A percentile compares a stretch with the other conserved stretches of the same genome.
Conservation (phyloP, 345 rosid genomes). For the Aegle marmelos region DNA sequence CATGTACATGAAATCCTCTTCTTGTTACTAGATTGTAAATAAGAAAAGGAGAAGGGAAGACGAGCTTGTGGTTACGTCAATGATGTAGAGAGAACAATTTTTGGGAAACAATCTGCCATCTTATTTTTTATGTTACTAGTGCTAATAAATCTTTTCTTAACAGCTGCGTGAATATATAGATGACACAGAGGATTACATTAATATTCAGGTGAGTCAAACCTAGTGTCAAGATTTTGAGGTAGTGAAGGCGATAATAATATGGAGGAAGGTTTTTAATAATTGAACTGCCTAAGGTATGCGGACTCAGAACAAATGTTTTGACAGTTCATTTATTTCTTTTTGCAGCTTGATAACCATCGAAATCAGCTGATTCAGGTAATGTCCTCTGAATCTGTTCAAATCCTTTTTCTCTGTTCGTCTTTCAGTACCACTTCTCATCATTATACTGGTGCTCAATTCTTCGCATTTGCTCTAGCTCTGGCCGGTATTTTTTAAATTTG, state of each 20-base stretch:
- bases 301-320: background rate
- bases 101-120: background rate
- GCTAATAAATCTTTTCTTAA: conserved; percentile 9
- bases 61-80: background rate
- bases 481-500: background rate
- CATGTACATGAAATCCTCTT: background rate
- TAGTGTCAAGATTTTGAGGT: background rate
- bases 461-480: background rate
- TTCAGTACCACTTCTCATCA: background rate
- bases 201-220: conserved; percentile 44
- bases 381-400: background rate
- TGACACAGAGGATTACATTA: conserved; percentile 77
- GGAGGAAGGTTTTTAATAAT: background rate
- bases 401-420: background rate
- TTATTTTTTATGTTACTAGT: background rate
- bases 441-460: background rate
- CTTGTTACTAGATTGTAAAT: background rate
- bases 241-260: background rate
- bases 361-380: conserved; percentile 74
- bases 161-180: conserved; percentile 81
- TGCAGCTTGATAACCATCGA: conserved; percentile 74
- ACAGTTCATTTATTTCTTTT: conserved; percentile 7
- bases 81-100: background rate
- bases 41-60: background rate
- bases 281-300: background rate